Percentiles rank a stretch among this genome's conserved stretches.
These are phyloP conservation scores for Amanita subjunquillea DNA, from an alignment of 768 basidiomycete species.

Conservation along the genomic window DNA sequence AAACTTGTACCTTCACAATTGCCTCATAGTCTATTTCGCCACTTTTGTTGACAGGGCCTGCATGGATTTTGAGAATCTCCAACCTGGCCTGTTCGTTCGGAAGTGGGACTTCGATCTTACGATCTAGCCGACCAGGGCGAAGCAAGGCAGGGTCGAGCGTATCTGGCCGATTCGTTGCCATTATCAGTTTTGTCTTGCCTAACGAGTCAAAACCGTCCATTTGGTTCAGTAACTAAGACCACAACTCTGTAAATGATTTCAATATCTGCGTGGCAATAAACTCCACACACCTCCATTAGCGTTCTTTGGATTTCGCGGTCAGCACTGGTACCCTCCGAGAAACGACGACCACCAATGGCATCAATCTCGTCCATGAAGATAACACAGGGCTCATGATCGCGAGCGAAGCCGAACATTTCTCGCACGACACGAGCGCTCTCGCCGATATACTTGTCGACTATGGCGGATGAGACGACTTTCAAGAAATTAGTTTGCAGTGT, in stretches of 20 bases:
- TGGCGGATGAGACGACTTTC: conserved; percentile 96
- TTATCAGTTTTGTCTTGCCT: conserved; percentile 92
- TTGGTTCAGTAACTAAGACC: conserved; percentile 81
- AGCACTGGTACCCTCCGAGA: conserved; percentile 94
- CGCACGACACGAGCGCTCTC: conserved; percentile 93
- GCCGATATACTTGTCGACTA: conserved; percentile 97
- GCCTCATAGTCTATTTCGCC: conserved; percentile 98
- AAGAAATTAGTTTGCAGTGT: conserved; percentile 94
- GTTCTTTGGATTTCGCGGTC: conserved; percentile 99
- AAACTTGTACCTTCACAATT: conserved; percentile 71
- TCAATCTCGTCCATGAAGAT: conserved; percentile 99
- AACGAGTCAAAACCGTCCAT: conserved; percentile 99
- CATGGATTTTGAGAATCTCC: conserved; percentile 97
- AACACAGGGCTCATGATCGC: conserved; percentile 95
- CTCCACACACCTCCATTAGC: conserved; percentile 69
- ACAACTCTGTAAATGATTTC: neutral
- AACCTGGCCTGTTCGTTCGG: conserved; percentile 95
- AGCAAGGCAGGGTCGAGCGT: conserved; percentile 95
- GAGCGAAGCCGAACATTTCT: conserved; percentile 98
- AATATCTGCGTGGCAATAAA: neutral
- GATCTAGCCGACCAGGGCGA: conserved; percentile 90
- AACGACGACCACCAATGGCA: conserved; percentile 82
- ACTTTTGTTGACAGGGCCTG: conserved; percentile 85
- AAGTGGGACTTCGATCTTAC: conserved; percentile 95
- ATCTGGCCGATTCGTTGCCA: conserved; percentile 99